Percentiles rank a stretch among this genome's conserved stretches.
phyloP scores from a whole-genome alignment of 75 land plant species.

The Pinus taeda region DNA sequence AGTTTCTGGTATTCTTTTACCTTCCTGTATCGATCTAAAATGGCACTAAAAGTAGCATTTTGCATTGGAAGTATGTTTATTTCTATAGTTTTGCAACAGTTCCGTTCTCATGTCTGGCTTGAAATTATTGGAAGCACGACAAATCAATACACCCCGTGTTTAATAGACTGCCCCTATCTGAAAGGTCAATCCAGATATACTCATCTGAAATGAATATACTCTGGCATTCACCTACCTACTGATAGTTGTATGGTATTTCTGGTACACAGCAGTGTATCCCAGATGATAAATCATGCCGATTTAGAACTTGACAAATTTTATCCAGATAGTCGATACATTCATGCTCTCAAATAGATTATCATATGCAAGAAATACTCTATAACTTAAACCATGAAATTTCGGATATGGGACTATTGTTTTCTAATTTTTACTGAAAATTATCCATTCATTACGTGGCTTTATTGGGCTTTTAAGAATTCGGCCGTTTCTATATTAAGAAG shows the following conservation, averaged over 20 bases:
- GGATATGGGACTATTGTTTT: background rate
- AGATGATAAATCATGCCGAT: background rate
- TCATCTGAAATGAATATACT: background rate
- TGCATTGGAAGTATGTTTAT: background rate
- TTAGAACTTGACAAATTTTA: background rate
- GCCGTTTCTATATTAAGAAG: background rate
- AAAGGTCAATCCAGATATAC: background rate
- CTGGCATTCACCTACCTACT: background rate
- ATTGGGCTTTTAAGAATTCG: background rate
- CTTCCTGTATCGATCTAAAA: background rate
- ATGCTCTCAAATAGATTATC: background rate
- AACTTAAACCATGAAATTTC: background rate
- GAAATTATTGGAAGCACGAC: background rate
- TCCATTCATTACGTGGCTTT: background rate
- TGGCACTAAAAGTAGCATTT: background rate
- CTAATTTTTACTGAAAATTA: background rate
- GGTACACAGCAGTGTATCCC: background rate
- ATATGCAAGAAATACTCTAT: background rate
- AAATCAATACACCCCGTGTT: background rate
- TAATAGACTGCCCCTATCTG: background rate
- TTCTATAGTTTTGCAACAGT: background rate
- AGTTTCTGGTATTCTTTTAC: background rate
- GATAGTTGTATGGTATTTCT: background rate
- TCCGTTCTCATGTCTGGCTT: background rate
- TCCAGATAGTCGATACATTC: background rate